Base-by-base conservation (phyloP, 2,329 filamentous ascomycete genomes). In the Colletotrichum tropicicola region DNA sequence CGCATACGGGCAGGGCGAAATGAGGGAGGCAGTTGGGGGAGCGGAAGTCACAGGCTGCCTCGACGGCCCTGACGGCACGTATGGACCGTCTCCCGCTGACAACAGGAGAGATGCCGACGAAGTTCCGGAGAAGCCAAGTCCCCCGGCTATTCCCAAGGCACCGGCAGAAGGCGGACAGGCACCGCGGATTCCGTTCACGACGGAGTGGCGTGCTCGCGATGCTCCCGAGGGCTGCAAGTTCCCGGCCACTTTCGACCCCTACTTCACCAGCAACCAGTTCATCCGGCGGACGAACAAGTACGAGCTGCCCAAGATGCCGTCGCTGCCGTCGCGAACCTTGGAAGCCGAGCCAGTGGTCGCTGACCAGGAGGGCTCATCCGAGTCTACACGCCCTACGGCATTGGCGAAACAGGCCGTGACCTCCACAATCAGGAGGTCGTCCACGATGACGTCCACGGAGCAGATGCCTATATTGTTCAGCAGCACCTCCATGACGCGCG, bases 161-260 rank as follows among this genome's bases (percentile, higher is more conserved):
- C 67, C 67, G 2, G 41, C 32, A 3, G 48, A 47, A 4, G 67
- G 67, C 19, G 67, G 67, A 5, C 10, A 35, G 15, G 56, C 60
- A 13, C 65, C 53, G 28, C 19, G 60, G 15, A 58, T 67, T 44
- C 67, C 67, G 13, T 68, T 65, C 25, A 65, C 67, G 28, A 58
- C 65, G n/a, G 65, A 49, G 41, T 68, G 67, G 67, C 35, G 49
- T n/a, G 32, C 49, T 10, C 49, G 67, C 2, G 41, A 51, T 3
- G 21, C 48, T 5, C 60, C 60, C 0, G 51, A 32, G 12, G 56
- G 52, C 3, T 25, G 21, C 37, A 17, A 19, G 39, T 54, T 19
- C 5, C 61, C 58, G 15, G n/a, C 32, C 5, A 51, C 27, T 8
- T 65, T 58, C 21, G 66, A 68, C 19, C 59, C 66, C 5, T 64